Evolutionary conservation across 768 basidiomycete genomes (phyloP), one percentile per base, ranked within the genome.

Genomic region (Galerina sulciceps): DNA sequence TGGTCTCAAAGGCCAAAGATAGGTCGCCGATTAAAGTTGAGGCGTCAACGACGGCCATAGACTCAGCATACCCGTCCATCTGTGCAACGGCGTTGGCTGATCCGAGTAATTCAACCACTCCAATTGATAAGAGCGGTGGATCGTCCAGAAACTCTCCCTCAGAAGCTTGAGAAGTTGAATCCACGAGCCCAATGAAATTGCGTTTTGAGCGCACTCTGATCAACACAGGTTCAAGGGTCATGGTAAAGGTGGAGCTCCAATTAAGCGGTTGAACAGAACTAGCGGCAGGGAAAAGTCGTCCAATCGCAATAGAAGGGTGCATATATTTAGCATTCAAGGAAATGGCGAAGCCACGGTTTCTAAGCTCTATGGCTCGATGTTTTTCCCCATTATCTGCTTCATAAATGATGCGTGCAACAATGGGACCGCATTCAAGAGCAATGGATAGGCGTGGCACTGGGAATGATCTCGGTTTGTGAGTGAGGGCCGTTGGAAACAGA

Each of bases 71-170:
- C 40, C 85, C 84, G 42, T 76, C 75, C 40, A 86, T 76, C 40
- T 76, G 75, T 10, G 85, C 88, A 6, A 81, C 67, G 15, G 80
- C 81, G 57, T 75, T 75, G 2, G 81, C 81, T 5, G 65, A 66
- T 5, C 79, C 82, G 38, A 57, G 67, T 18, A 82, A 61, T 62
- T 89, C 84, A 11, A 91, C 53, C 0, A 78, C 72, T 41, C 89
- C 89, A 43, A 90, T 62, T 4, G 85, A 86, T 13, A 90, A 63
- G 2, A 90, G 57, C 1, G 72, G 77, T 45, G 83, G 85, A 60
- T 85, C 82, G 48, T 79, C 76, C 58, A 73, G 59, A 57, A 72
- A 76, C 41, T 78, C 75, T 17, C 73, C 66, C 56, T 79, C 79
- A 10, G 75, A 72, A 14, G 74, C 57, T 37, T 61, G 69, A 49